Evolutionary conservation across 2,329 filamentous ascomycete species (phyloP), one percentile per base, ranked within the genome.

Genomic region (Zasmidium citrigriseum): DNA sequence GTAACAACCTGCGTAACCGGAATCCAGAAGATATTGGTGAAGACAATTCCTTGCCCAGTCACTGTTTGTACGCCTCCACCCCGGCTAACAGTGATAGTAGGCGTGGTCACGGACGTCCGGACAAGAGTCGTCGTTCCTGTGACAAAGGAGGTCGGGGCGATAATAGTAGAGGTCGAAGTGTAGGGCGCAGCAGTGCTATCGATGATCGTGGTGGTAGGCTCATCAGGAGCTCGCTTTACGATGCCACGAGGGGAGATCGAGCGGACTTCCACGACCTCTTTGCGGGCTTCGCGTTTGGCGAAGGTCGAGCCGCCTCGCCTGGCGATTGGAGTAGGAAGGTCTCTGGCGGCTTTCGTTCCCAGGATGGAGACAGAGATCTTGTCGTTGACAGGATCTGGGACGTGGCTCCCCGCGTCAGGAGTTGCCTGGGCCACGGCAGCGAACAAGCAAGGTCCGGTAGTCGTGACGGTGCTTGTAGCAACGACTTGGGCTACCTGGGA

Each of bases 201-300:
- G 7, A 72, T 75, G 24, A 73, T 61, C 2, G 70, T 68, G 20
- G 72, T 59, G 3, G 70, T 71, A 45, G 70, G 67, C 46, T 63
- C 62, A 50, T 77, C 75, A 0, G 73, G 73, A 54, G 70, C 71
- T 45, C 74, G 71, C 57, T 65, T 68, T n/a, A n/a, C n/a, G n/a
- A n/a, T n/a, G n/a, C n/a, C n/a, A n/a, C 18, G 34, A 16, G 18
- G 34, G 21, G 61, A 62, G n/a, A 70, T 23, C n/a, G 45, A 7
- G 18, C 52, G 52, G 14, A 47, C 22, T 47, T 46, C 20, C 38
- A 54, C 22, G 18, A 54, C 61, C 60, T 68, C 7, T n/a, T 41
- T 34, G 27, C 27, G 44, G 45, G 23, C 48, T 22, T 59, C 57
- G 12, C 55, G 49, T 25, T 54, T 46, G n/a, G 57, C 16, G 20